Conservation (phyloP, 148 eudicot genomes). For the Camellia sinensis region DNA sequence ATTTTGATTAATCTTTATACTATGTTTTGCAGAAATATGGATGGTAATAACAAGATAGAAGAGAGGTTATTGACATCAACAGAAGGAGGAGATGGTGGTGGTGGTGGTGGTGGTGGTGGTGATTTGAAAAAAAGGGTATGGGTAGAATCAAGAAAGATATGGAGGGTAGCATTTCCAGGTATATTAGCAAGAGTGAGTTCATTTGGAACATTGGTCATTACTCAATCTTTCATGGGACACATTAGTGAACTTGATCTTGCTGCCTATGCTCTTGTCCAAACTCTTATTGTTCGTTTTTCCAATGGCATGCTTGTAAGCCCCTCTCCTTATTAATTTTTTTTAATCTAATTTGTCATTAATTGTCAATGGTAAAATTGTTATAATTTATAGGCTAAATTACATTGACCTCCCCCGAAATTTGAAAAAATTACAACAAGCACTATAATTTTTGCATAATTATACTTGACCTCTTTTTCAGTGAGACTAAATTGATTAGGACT, state of each 20-base stretch:
- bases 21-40: not conserved
- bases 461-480: too few relatives aligned
- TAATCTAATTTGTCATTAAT: not conserved
- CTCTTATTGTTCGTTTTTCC: conserved; percentile 45
- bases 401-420: too few relatives aligned
- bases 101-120: conserved; percentile 15
- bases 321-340: not conserved
- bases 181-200: conserved; percentile 48
- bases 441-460: too few relatives aligned
- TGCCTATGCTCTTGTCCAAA: conserved; percentile 65
- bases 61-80: conserved; percentile 34
- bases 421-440: too few relatives aligned
- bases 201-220: conserved; percentile 53
- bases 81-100: conserved; percentile 2
- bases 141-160: conserved; percentile 56
- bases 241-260: conserved; percentile 63
- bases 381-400: too few relatives aligned
- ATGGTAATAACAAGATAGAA: conserved; percentile 17
- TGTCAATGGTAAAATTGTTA: not conserved
- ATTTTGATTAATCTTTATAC: not conserved
- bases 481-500: too few relatives aligned
- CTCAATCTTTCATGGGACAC: conserved; percentile 69
- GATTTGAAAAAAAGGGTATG: conserved; percentile 36
- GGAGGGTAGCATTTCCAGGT: conserved; percentile 68
- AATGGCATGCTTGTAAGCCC: conserved; percentile 55